Evolutionary conservation across 495 filamentous ascomycete species (phyloP), one percentile per base, ranked within the genome.

Genomic region (Lindgomyces ingoldianus): DNA sequence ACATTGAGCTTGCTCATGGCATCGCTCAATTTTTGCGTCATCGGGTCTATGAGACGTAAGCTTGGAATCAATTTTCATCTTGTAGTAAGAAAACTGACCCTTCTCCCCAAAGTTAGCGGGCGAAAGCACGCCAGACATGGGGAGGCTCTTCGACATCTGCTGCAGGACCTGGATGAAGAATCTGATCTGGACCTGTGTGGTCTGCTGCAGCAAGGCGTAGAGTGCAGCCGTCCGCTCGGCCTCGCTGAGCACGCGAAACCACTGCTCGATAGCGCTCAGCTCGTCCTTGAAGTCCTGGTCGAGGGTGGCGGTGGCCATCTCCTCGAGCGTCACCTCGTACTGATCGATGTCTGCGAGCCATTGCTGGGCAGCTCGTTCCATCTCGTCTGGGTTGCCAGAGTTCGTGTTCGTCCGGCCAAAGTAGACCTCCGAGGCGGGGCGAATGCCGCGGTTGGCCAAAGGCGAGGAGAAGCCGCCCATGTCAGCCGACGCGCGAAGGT

Each of bases 241-340:
- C 77, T 98, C 94, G 71, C 93, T 96, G 57, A 98, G 81, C 26
- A 98, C 94, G 47, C 91, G 89, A 77, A 98, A 98, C 94, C 94
- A 98, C 79, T 98, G 93, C 79, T 98, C 94, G 72, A 98, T 98
- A 61, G 94, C 94, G 76, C 90, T 94, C 53, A 98, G 85, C 77
- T 98, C 94, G 79, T 98, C 94, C 81, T 98, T 98, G 80, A 98
- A 98, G 68, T 98, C 95, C 77, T 98, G 95, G 75, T 98, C 94
- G 33, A 98, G 80, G 11, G 95, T 96, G 48, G 95, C 94, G 29
- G 93, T 92, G 19, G 94, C 95, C 94, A 98, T 98, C 75, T 98
- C 94, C 75, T 98, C 95, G 70, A 98, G 76, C 3, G 94, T 98
- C 46, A 84, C 95, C 82, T 98, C 94, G 69, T 96, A 96, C 74